A percentile compares a stretch with the other conserved stretches of the same genome.
Evolutionary conservation across 2,329 filamentous ascomycete species (phyloP).

Genomic region (Botryotinia convoluta): DNA sequence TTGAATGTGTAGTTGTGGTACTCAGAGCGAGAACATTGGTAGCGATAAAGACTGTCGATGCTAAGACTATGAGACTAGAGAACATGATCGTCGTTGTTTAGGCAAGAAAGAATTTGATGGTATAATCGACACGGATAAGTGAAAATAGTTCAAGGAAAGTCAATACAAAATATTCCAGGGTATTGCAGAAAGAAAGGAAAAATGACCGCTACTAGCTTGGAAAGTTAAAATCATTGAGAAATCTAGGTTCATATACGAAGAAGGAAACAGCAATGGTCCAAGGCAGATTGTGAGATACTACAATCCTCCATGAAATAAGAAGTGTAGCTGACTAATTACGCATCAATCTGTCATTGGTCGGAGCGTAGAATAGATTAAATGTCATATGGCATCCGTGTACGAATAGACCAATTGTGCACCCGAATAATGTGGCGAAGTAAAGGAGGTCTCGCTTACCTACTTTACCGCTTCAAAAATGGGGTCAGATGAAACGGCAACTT

Average conservation of each 20-base stretch:
- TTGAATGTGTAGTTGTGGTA: neutral
- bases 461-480: neutral
- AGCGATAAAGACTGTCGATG: neutral
- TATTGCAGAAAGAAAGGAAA: neutral
- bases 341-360: neutral
- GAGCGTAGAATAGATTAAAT: neutral
- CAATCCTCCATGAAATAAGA: neutral
- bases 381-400: neutral
- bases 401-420: constrained; percentile 5
- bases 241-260: neutral
- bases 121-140: neutral
- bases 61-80: neutral
- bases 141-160: neutral
- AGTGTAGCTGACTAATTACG: neutral
- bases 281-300: neutral
- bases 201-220: neutral
- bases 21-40: neutral
- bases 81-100: neutral
- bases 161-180: neutral
- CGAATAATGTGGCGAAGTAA: neutral
- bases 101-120: neutral
- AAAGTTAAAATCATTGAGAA: neutral
- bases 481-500: neutral
- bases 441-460: constrained; percentile 12
- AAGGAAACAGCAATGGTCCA: neutral